phyloP scores from a whole-genome alignment of 192 early-diverging fungal species.

The Rhizoclosmatium sp. region DNA sequence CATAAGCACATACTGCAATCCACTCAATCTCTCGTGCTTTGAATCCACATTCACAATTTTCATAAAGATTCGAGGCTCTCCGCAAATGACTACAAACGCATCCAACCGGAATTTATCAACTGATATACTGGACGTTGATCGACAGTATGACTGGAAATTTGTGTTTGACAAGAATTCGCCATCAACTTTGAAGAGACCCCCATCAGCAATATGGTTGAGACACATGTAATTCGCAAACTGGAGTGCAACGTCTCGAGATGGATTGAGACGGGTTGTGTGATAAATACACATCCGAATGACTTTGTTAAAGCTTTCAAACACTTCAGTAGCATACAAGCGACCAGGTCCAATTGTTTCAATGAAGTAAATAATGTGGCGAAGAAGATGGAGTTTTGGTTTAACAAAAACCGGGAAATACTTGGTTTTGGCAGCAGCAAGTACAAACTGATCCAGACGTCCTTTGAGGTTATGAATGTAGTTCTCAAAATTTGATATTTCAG shows the following conservation, averaged over 20 bases:
- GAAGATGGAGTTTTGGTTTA: constrained; percentile 16
- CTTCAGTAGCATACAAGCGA: constrained; percentile 15
- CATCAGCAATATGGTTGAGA: not conserved
- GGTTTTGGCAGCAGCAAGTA: not conserved
- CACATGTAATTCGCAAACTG: not conserved
- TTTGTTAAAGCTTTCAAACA: constrained; percentile 16
- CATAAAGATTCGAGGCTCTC: not conserved
- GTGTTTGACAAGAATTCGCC: not conserved
- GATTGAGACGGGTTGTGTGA: constrained; percentile 13
- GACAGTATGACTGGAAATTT: not conserved
- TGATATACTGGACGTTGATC: not conserved
- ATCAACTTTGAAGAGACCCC: not conserved
- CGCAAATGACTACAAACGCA: not conserved
- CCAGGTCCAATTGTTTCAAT: constrained; percentile 3
- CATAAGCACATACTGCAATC: not conserved
- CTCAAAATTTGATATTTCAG: not conserved
- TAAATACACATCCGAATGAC: not conserved
- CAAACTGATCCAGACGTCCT: not conserved
- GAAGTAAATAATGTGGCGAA: not conserved
- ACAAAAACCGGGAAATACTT: not conserved
- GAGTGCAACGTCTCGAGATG: constrained; percentile 5
- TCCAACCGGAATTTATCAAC: not conserved
- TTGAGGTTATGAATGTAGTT: constrained; percentile 1
- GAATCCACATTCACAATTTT: not conserved
- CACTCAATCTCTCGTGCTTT: not conserved